phyloP scores from a whole-genome alignment of 1,139 yeast species.

The Hyphopichia wangnamkhiaoensis region DNA sequence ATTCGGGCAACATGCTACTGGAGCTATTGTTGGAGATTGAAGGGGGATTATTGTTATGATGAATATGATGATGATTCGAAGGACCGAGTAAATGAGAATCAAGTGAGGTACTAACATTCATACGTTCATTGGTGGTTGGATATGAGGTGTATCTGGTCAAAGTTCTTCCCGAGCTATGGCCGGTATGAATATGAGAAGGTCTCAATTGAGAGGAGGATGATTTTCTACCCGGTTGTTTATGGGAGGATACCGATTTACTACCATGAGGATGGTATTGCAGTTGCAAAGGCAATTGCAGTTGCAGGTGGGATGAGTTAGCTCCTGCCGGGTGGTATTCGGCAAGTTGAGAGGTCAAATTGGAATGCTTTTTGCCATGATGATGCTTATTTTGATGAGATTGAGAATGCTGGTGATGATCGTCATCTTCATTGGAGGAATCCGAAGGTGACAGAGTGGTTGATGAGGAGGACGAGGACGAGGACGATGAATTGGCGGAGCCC shows the following conservation, averaged over 20 bases:
- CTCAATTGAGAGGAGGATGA: not conserved
- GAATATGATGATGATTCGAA: too few species aligned
- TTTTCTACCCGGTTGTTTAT: not conserved
- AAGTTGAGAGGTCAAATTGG: not conserved
- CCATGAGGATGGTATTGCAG: not conserved
- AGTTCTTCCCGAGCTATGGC: constrained; percentile 5
- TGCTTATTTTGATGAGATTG: constrained; percentile 3
- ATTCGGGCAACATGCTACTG: constrained; percentile 46
- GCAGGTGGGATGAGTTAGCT: too few species aligned
- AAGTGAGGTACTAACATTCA: constrained; percentile 27
- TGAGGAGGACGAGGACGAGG: constrained; percentile 9
- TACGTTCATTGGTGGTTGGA: constrained; percentile 20
- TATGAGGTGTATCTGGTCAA: constrained; percentile 14
- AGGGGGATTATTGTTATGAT: constrained; percentile 20
- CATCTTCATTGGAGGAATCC: constrained; percentile 9
- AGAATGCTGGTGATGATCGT: not conserved
- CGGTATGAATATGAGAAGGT: constrained; percentile 1
- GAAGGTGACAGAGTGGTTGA: constrained; percentile 9
- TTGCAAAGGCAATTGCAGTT: constrained; percentile 1
- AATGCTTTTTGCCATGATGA: constrained; percentile 1
- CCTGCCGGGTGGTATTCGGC: not conserved
- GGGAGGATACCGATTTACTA: not conserved
- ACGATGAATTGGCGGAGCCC: not conserved
- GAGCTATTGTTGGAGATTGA: constrained; percentile 9
- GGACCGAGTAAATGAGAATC: constrained; percentile 26